These are phyloP conservation scores for Podosphaera aphanis DNA, from an alignment of 2,329 filamentous ascomycete species.

Conservation along the genomic window DNA sequence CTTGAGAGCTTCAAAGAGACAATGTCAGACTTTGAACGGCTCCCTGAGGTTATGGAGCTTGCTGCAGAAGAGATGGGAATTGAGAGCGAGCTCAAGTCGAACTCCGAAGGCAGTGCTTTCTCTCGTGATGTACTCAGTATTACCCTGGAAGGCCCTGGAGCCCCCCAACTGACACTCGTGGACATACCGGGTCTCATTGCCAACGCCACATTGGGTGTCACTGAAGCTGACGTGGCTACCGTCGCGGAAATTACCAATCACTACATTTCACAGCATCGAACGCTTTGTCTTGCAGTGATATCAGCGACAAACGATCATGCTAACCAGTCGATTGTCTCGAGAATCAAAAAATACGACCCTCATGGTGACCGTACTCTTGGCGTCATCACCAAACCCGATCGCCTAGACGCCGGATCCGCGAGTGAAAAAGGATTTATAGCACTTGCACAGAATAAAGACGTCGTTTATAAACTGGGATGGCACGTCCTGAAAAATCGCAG, in stretches of 20 bases:
- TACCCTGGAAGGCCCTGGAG: slow-evolving; percentile 8
- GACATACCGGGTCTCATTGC: slow-evolving; percentile 17
- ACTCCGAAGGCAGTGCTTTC: slow-evolving; percentile 6
- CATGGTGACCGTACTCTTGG: slow-evolving; percentile 19
- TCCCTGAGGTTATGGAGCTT: slow-evolving; percentile 12
- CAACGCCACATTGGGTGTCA: slow-evolving; percentile 9
- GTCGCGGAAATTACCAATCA: slow-evolving; percentile 14
- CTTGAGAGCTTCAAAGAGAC: slow-evolving; percentile 16
- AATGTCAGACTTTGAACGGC: slow-evolving; percentile 10
- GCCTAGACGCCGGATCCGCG: slow-evolving; percentile 16
- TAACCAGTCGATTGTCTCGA: slow-evolving; percentile 19
- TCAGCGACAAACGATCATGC: slow-evolving; percentile 21
- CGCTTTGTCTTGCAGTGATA: slow-evolving; percentile 24
- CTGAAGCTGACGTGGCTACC: slow-evolving; percentile 11
- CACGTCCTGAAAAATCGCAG: slow-evolving; percentile 24
- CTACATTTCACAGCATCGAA: slow-evolving; percentile 21
- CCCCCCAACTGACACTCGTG: slow-evolving; percentile 14
- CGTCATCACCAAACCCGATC: slow-evolving; percentile 25
- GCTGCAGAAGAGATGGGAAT: slow-evolving; percentile 13
- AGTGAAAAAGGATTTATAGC: slow-evolving; percentile 17
- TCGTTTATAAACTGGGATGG: slow-evolving; percentile 23
- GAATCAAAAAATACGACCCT: slow-evolving; percentile 17
- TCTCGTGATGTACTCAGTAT: slow-evolving; percentile 13
- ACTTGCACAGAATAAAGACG: slow-evolving; percentile 20
- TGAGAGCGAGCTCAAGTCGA: not conserved